Conservation (phyloP, 2,329 filamentous ascomycete species). For the Fusarium austroafricanum region DNA sequence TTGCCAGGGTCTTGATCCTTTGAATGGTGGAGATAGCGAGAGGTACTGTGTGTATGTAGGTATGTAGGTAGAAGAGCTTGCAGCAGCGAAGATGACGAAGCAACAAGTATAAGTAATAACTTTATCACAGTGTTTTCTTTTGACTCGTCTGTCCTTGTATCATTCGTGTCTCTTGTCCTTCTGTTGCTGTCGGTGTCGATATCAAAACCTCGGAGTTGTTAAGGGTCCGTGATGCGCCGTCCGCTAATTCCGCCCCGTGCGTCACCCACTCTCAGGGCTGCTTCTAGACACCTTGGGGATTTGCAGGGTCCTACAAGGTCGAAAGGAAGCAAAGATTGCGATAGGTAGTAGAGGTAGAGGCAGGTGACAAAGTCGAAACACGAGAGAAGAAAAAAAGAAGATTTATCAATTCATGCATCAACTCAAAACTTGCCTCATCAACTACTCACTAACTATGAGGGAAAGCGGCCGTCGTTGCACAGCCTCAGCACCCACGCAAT, state of each 20-base stretch:
- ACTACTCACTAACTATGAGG: neutral
- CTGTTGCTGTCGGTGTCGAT: neutral
- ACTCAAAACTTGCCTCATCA: neutral
- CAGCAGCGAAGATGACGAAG: neutral
- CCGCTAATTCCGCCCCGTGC: slow-evolving; percentile 38
- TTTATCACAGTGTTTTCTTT: neutral
- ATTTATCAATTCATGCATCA: neutral
- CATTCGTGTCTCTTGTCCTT: neutral
- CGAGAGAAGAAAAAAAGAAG: neutral
- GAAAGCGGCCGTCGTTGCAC: slow-evolving; percentile 39
- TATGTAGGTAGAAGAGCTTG: neutral
- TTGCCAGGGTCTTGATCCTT: slow-evolving; percentile 40
- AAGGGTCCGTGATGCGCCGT: slow-evolving; percentile 35
- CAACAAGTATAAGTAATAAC: too few species aligned
- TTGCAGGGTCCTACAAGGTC: slow-evolving; percentile 28
- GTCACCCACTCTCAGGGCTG: slow-evolving; percentile 34
- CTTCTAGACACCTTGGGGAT: neutral
- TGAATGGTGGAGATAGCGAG: neutral
- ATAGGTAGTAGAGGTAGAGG: too few species aligned
- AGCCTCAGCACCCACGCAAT: slow-evolving; percentile 47
- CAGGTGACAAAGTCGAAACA: neutral
- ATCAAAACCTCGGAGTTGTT: slow-evolving; percentile 20
- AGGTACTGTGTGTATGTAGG: too few species aligned
- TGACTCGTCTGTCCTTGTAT: neutral
- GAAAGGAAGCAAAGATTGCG: neutral